phyloP scores from a whole-genome alignment of 768 basidiomycete species.

The Lyophyllum decastes region DNA sequence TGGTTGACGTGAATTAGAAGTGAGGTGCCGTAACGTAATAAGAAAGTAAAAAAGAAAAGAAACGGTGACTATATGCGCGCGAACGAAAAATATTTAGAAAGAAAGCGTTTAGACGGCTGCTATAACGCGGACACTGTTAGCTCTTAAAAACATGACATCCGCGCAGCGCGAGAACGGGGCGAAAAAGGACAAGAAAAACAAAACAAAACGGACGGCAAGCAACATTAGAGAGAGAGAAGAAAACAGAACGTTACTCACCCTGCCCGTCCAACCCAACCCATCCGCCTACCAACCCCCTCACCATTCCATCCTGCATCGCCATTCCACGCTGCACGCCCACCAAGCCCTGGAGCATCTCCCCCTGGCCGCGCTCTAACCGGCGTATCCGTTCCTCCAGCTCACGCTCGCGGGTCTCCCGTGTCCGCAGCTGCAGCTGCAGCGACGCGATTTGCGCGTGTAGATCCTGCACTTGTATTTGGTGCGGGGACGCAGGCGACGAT shows the following conservation, averaged over 20 bases:
- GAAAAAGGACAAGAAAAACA: constrained; percentile 4
- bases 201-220: too few relatives aligned
- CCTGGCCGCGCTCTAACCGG: constrained; percentile 38
- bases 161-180: neutral
- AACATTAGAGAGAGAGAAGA: neutral
- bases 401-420: constrained; percentile 32
- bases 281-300: constrained; percentile 81
- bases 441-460: constrained; percentile 12
- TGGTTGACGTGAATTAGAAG: neutral
- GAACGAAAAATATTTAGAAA: neutral
- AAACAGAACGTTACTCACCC: constrained; percentile 15
- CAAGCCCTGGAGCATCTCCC: constrained; percentile 38
- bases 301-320: constrained; percentile 83
- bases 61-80: neutral
- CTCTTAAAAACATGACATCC: neutral
- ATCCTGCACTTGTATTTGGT: constrained; percentile 4
- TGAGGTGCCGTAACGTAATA: neutral
- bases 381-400: constrained; percentile 35
- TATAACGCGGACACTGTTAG: neutral
- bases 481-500: constrained; percentile 2
- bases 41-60: neutral
- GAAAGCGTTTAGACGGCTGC: neutral
- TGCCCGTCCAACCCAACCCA: constrained; percentile 67
- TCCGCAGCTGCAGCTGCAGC: constrained; percentile 34
- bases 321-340: constrained; percentile 49